Evolutionary conservation across 495 filamentous ascomycete genomes (phyloP).

Genomic region (Penicillium ucsense): DNA sequence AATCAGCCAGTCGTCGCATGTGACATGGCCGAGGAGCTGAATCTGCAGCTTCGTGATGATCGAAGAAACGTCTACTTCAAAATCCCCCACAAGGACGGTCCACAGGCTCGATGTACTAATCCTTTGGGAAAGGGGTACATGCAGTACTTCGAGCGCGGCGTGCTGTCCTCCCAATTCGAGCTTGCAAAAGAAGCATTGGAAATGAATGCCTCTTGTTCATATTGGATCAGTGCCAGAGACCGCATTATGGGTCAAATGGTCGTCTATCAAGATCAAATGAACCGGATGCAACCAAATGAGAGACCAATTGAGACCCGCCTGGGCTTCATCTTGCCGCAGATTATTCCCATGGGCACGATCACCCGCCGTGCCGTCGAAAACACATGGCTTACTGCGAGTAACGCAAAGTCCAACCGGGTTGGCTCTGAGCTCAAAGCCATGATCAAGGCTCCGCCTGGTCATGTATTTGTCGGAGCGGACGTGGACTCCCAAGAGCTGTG

Average conservation of each 20-base stretch:
- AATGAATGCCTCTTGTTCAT: slow-evolving; percentile 97
- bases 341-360: slow-evolving; percentile 98
- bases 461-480: slow-evolving; percentile 91
- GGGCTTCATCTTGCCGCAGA: slow-evolving; percentile 92
- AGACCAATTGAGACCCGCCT: slow-evolving; percentile 23
- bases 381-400: slow-evolving; percentile 96
- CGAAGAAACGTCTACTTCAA: slow-evolving; percentile 68
- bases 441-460: slow-evolving; percentile 83
- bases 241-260: slow-evolving; percentile 90
- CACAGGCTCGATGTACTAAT: slow-evolving; percentile 67
- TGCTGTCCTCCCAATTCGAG: slow-evolving; percentile 70
- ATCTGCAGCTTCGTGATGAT: slow-evolving; percentile 56
- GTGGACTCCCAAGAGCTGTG: slow-evolving; percentile 98
- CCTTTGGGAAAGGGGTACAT: slow-evolving; percentile 88
- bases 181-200: slow-evolving; percentile 91
- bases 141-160: slow-evolving; percentile 82
- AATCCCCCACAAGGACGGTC: slow-evolving; percentile 91
- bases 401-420: slow-evolving; percentile 90
- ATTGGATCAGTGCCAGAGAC: slow-evolving; percentile 94
- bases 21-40: slow-evolving; percentile 67
- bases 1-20: slow-evolving; percentile 62
- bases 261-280: slow-evolving; percentile 63
- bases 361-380: slow-evolving; percentile 96
- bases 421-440: slow-evolving; percentile 97
- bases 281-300: slow-evolving; percentile 6